Base-by-base conservation (phyloP, 108 stramenopile species). In the Nitzschia sp. region DNA sequence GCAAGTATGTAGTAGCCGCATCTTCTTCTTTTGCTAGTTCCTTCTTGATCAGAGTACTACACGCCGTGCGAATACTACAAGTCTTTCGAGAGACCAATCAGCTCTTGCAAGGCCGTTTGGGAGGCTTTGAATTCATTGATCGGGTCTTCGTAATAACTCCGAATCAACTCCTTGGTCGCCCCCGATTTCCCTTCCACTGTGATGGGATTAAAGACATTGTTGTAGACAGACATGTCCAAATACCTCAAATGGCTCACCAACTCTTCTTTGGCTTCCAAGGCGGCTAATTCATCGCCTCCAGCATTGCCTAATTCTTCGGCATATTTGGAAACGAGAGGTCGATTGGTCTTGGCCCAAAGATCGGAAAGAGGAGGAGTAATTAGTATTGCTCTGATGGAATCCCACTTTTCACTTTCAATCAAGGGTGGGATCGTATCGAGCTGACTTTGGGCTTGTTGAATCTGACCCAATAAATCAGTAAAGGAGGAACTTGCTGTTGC, bases 121-220 rank as follows among this genome's bases (percentile, higher is more conserved):
- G 69, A 73, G 0, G 89, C 89, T 16, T 80, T 81, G 71, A 66
- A 82, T 75, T 94, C 93, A 22, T 75, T 83, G n/a, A 63, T 79
- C 0, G 93, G 93, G 58, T 91, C 88, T 57, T 94, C 88, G 61
- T 90, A 88, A 69, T 91, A 94, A 38, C 72, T 75, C 55, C 76
- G 50, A 15, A 94, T 58, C 41, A 94, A 63, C 31, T 79, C 85
- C 55, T 88, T 88, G 25, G 88, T 85, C 21, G 90, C 93, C 5
- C 86, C 87, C 27, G 52, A 70, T 31, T 46, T 65, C 9, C 88
- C 90, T 61, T 89, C 88, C 3, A 69, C 75, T 5, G 71, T 75
- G 48, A 90, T 91, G 9, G 93, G 93, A 75, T 89, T 90, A 59
- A 94, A 94, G 31, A 83, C 78, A 56, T 94, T 94, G 61, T 91